A percentile compares a stretch with the other conserved stretches of the same genome.
Conservation (phyloP, 202 grass and related monocot genomes). For the Eragrostis tef region DNA sequence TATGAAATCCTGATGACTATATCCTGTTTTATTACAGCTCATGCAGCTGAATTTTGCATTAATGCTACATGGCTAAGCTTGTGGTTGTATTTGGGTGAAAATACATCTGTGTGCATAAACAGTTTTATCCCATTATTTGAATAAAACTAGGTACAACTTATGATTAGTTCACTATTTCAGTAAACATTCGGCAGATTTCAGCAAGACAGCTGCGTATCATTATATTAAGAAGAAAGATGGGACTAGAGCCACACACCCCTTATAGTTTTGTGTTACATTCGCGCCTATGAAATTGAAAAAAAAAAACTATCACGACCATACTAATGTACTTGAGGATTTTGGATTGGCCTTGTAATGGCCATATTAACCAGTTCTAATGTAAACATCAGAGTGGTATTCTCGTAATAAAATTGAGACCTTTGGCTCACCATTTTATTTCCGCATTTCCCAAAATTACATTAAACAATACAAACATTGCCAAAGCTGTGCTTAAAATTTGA, state of each 20-base stretch:
- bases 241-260: too few species aligned
- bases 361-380: background rate
- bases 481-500: background rate
- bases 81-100: background rate
- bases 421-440: background rate
- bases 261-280: too few species aligned
- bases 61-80: slow-evolving; percentile 16
- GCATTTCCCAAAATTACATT: background rate
- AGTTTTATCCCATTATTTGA: too few species aligned
- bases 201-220: too few species aligned
- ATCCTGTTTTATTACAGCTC: slow-evolving; percentile 40
- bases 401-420: background rate
- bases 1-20: slow-evolving; percentile 4
- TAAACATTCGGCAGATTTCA: background rate
- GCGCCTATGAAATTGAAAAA: too few species aligned
- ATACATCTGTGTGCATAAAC: background rate
- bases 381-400: slow-evolving; percentile 1
- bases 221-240: too few species aligned
- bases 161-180: slow-evolving; percentile 3
- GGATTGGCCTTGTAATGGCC: background rate
- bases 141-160: background rate
- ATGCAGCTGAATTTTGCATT: slow-evolving; percentile 54
- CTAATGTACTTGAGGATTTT: too few species aligned
- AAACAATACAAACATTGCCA: background rate
- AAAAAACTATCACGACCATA: too few species aligned